phyloP scores from a whole-genome alignment of 2,329 filamentous ascomycete genomes.

The Chaetoscypha palmicola region DNA sequence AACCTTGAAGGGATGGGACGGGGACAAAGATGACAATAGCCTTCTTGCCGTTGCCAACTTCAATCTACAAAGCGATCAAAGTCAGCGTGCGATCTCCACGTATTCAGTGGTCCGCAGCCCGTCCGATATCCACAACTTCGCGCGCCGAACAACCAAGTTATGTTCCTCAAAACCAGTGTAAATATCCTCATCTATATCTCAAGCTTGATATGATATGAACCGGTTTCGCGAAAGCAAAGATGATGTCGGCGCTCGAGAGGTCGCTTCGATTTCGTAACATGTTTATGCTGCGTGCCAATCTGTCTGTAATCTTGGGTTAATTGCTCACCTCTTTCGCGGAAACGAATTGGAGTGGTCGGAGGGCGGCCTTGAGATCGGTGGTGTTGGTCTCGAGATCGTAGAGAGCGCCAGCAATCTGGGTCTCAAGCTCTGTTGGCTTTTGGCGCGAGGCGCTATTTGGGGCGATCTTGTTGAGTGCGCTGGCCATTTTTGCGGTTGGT shows the following conservation, averaged over 20 bases:
- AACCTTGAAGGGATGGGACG: constrained; percentile 94
- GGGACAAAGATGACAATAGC: constrained; percentile 99
- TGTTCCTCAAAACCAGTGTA: constrained; percentile 12
- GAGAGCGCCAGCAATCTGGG: constrained; percentile 91
- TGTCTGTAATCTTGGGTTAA: constrained; percentile 20
- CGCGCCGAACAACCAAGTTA: constrained; percentile 25
- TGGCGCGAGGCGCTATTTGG: constrained; percentile 92
- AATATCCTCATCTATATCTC: constrained; percentile 21
- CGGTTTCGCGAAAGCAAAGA: constrained; percentile 12
- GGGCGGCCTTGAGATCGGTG: constrained; percentile 89
- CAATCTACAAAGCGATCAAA: constrained; percentile 73
- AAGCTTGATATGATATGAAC: constrained; percentile 21
- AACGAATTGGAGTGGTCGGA: constrained; percentile 97
- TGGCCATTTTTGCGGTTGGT: constrained; percentile 47
- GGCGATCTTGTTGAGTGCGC: constrained; percentile 94
- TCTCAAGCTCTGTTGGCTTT: constrained; percentile 96
- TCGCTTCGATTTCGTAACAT: constrained; percentile 15
- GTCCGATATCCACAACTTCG: constrained; percentile 53
- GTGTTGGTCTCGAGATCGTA: constrained; percentile 99
- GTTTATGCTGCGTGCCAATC: constrained; percentile 15
- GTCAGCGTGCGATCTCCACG: constrained; percentile 71
- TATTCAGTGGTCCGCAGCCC: constrained; percentile 61
- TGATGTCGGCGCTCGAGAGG: constrained; percentile 21
- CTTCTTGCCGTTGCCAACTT: constrained; percentile 99
- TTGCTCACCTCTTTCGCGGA: constrained; percentile 97